Evolutionary conservation across 495 filamentous ascomycete genomes (phyloP), one percentile per base, ranked within the genome.

Genomic region (Aspergillus haitiensis): DNA sequence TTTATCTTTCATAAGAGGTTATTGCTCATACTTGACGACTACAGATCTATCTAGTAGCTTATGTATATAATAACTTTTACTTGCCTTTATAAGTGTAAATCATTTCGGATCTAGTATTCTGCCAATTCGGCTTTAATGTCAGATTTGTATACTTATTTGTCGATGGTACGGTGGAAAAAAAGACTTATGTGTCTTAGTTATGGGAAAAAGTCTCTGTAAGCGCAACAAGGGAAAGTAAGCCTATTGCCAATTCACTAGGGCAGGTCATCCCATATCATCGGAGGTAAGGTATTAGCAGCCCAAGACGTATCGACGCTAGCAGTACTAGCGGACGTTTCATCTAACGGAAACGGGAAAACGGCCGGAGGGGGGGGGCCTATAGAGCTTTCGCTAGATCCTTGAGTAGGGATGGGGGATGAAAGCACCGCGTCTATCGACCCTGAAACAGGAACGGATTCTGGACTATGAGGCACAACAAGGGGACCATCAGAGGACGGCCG

Each of bases 251-350:
- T 18, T 47, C n/a, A 39, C 52, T 59, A 78, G 18, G 65, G 42
- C 35, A 78, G 40, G 48, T 77, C 75, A 67, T 79, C 75, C 77
- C 75, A 79, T 32, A 71, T 58, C 69, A 79, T 71, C 33, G 77
- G 77, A 11, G 77, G 70, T 52, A 79, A 70, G 0, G 76, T 77
- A 61, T 76, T 78, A 60, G 76, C 73, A 13, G 71, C 69, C 76
- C 76, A 78, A 0, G 72, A 63, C 7, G 59, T 52, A 33, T 67
- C 68, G 16, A 65, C 60, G 10, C 42, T 56, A 35, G 67, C 46
- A 6, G 65, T 42, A 37, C 55, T 63, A 21, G 65, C 45, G 4
- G 71, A 8, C 32, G 57, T 70, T 7, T 76, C 75, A 54, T 78
- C 76, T 52, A 76, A 47, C 8, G 71, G 64, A 50, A 77, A 75